Percentiles rank a stretch among this genome's conserved stretches.
These are phyloP conservation scores for Trametes hirsuta DNA, from an alignment of 1,284 basidiomycete genomes.

Conservation along the genomic window DNA sequence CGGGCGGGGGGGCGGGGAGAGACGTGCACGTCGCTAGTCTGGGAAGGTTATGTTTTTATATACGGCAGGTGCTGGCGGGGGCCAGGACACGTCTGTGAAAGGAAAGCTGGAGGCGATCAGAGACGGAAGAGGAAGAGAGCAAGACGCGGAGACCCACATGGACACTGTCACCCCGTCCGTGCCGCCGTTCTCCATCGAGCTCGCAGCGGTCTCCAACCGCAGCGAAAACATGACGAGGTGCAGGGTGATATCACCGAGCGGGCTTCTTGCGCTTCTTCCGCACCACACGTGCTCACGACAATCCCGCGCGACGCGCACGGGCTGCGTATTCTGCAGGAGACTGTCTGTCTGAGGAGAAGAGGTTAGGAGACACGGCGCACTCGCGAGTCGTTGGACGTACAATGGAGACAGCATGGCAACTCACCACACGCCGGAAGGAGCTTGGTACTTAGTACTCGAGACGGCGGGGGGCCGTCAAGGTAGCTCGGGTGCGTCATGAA, in stretches of 20 bases:
- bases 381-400: no score
- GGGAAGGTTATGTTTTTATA: conserved; percentile 10
- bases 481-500: conserved; percentile 7
- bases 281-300: conserved; percentile 9
- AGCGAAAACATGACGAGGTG: neutral
- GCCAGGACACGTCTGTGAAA: conserved; percentile 17
- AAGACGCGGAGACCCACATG: conserved; percentile 16
- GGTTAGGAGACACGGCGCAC: no score
- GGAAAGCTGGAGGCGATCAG: conserved; percentile 11
- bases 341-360: neutral
- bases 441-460: neutral
- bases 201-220: neutral
- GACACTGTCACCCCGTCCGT: conserved; percentile 5
- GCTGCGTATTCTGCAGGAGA: neutral
- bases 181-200: neutral
- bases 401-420: neutral
- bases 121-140: conserved; percentile 3
- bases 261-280: conserved; percentile 11
- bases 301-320: neutral
- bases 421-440: neutral
- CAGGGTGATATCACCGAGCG: conserved; percentile 18
- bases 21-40: neutral
- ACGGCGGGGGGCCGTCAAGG: neutral
- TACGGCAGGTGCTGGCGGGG: neutral
- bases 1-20: neutral